Base-by-base conservation (phyloP, 106 monocot species). In the Dendrobium huoshanense region DNA sequence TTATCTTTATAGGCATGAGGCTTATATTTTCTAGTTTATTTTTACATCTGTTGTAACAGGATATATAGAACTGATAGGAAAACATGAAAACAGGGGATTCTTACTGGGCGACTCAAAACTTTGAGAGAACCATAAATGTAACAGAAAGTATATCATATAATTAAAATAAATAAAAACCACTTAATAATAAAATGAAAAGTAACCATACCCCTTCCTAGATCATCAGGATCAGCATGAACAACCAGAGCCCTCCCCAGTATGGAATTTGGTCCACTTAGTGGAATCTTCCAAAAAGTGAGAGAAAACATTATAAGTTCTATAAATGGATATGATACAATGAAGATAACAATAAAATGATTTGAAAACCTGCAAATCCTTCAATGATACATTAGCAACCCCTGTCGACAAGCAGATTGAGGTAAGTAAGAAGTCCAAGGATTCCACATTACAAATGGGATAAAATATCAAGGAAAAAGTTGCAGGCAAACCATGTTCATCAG, bases 191-290 rank as follows among this genome's bases (percentile, higher is more conserved):
- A 47, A 51, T 24, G 20, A 49, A 25, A 76, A 16, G 20, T 27
- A 76, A 25, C 10, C 76, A 20, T 96, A 96, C 96, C 93, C 84
- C 85, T 91, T 45, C 93, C 96, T 81, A 96, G 96, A 83, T 96
- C 93, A 91, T 96, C 96, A 25, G 93, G 90, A 75, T 96, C 96
- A 67, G 96, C 91, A 94, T 96, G 96, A 79, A 96, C 93, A 82
- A 96, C 96, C 78, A 96, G 90, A 82, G 93, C 96, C 58, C 96
- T 94, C 45, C 96, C 93, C 75, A 94, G 70, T 49, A 96, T 87
- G 2, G 93, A 91, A 79, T 88, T 78, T 70, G 91, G 81, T 73
- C 96, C 93, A 70, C 79, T 80, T 11, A 96, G 87, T 3, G 88
- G 91, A 74, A 96, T 94, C 96, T 96, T 77, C 13, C 3, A 5